Evolutionary conservation across 768 basidiomycete genomes (phyloP).

Genomic region (Leucocoprinus sp.): DNA sequence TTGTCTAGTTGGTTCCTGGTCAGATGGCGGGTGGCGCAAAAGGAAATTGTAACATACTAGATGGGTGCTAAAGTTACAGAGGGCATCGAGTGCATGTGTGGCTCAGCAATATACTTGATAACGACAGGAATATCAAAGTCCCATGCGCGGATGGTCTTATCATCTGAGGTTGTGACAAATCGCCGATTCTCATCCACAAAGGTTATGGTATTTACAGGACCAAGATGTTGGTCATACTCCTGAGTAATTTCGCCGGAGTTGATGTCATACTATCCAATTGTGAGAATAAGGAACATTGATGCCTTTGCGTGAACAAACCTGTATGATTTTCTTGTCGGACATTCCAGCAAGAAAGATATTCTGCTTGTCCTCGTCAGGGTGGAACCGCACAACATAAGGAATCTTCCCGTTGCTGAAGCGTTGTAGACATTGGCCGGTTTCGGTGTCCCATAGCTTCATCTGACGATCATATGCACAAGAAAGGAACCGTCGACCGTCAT

Average conservation of each 20-base stretch:
- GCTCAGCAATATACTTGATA: slow-evolving; percentile 99
- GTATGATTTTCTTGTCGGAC: slow-evolving; percentile 99
- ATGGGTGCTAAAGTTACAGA: slow-evolving; percentile 94
- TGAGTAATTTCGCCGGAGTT: slow-evolving; percentile 93
- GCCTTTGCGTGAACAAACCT: slow-evolving; percentile 41
- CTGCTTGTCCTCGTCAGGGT: slow-evolving; percentile 95
- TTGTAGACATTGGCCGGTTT: slow-evolving; percentile 95
- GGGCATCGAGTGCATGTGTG: slow-evolving; percentile 99
- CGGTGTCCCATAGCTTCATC: slow-evolving; percentile 99
- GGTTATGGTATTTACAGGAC: slow-evolving; percentile 97
- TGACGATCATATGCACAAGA: slow-evolving; percentile 94
- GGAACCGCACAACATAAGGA: slow-evolving; percentile 90
- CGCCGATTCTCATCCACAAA: slow-evolving; percentile 98
- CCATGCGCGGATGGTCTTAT: slow-evolving; percentile 99
- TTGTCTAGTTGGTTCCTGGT: slow-evolving; percentile 47
- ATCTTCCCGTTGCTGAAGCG: slow-evolving; percentile 98
- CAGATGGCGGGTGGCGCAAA: slow-evolving; percentile 1
- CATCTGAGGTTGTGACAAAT: slow-evolving; percentile 97
- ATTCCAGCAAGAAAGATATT: slow-evolving; percentile 96
- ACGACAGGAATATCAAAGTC: slow-evolving; percentile 99
- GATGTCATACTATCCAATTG: slow-evolving; percentile 75
- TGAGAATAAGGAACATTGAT: slow-evolving; percentile 3
- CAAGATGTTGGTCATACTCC: slow-evolving; percentile 98
- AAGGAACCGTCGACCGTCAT: slow-evolving; percentile 82
- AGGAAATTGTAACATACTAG: slow-evolving; percentile 51